Base-by-base conservation (phyloP, 1,284 basidiomycete genomes). In the Naganishia liquefaciens region DNA sequence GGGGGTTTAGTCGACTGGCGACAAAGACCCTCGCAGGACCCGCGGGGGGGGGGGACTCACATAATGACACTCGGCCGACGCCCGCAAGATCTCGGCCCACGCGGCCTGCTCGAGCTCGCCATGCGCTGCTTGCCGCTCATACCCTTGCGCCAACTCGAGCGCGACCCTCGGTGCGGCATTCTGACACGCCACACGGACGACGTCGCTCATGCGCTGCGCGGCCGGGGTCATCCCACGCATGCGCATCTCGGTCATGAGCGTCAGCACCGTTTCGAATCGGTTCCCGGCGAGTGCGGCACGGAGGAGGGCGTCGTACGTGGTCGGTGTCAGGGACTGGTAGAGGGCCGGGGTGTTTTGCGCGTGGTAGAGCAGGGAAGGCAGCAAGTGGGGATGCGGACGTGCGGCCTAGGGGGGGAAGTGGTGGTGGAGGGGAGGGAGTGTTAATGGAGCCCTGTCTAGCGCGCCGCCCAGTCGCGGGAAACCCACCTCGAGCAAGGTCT, bases 291-390 rank as follows among this genome's bases (percentile, higher is more conserved):
- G n/a, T 1, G 74, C 70, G 0, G 63, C 54, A 13, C 55, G 49
- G 43, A 70, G 67, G 15, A 76, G 66, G 19, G 62, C 62, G 23
- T 67, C 55, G 62, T 73, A 74, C 11, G 70, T 69, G 23, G 54
- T 23, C 6, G 50, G 46, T 10, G 60, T 68, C 25, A 64, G 57
- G 57, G 58, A 47, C 7, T 52, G 39, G 19, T 53, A 54, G 47
- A 68, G 43, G 10, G 55, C 33, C 10, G 62, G 62, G 17, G 58
- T 90, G 88, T 74, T 78, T 90, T 7, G 73, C 88, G 19, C 89
- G 89, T 9, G 90, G 88, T 71, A 91, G 86, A 88, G 73, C 79
- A 91, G 43, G 82, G 80, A 49, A 88, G 91, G 75, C 85, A 88
- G 60, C 80, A 91, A 74, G 81, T 91, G 37, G 85, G 84, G 23